phyloP scores from a whole-genome alignment of 2,329 filamentous ascomycete species.

The Laburnicola sp. region DNA sequence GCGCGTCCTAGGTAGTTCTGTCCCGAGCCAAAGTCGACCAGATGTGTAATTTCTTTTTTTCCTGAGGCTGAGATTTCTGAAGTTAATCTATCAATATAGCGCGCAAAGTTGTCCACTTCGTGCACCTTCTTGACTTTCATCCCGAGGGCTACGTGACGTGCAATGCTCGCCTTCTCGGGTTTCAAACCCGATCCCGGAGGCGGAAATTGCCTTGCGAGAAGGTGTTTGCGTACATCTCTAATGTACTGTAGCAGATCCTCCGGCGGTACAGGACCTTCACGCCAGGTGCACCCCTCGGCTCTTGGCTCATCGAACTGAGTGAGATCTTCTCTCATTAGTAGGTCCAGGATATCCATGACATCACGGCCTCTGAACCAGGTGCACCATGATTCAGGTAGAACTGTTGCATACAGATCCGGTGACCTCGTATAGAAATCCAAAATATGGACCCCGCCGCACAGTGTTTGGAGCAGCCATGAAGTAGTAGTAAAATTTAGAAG shows the following conservation, averaged over 20 bases:
- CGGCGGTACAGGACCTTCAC: slow-evolving; percentile 51
- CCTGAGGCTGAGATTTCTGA: slow-evolving; percentile 49
- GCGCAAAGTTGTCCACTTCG: slow-evolving; percentile 89
- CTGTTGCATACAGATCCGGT: slow-evolving; percentile 76
- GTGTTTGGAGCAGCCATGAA: slow-evolving; percentile 75
- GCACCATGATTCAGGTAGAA: slow-evolving; percentile 81
- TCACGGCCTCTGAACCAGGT: slow-evolving; percentile 71
- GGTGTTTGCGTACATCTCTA: slow-evolving; percentile 68
- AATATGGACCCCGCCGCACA: slow-evolving; percentile 97
- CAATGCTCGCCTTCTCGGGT: slow-evolving; percentile 59
- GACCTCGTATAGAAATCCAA: slow-evolving; percentile 91
- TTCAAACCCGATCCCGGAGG: slow-evolving; percentile 25
- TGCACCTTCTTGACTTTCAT: slow-evolving; percentile 98
- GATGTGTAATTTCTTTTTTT: slow-evolving; percentile 68
- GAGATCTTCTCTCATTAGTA: slow-evolving; percentile 79
- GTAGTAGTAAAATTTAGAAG: slow-evolving; percentile 76
- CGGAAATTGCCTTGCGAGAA: slow-evolving; percentile 65
- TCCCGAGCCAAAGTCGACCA: slow-evolving; percentile 94
- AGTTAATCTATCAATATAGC: slow-evolving; percentile 73
- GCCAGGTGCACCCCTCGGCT: slow-evolving; percentile 41
- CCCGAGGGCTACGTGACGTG: slow-evolving; percentile 75
- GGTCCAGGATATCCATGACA: slow-evolving; percentile 75
- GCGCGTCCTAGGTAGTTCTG: slow-evolving; percentile 94
- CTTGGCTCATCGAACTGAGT: slow-evolving; percentile 37
- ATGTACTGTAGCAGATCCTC: slow-evolving; percentile 71